A percentile compares a stretch with the other conserved stretches of the same genome.
phyloP scores from a whole-genome alignment of 441 rosid species.

The Caryocar brasiliense region DNA sequence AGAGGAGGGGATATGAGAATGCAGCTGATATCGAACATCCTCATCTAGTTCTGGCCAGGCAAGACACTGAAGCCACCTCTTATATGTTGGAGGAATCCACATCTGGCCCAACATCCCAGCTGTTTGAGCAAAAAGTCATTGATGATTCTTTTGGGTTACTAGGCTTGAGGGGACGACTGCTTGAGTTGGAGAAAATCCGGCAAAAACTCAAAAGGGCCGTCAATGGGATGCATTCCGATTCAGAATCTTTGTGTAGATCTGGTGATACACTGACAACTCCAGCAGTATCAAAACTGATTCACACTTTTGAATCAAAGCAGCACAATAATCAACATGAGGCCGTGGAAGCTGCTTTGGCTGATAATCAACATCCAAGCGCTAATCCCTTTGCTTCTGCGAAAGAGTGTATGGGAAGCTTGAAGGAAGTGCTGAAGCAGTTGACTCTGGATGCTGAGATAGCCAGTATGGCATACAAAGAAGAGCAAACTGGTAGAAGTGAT shows the following conservation, averaged over 20 bases:
- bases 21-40: slow-evolving; percentile 23
- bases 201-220: slow-evolving; percentile 56
- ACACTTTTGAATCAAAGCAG: slow-evolving; percentile 73
- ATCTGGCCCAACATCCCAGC: slow-evolving; percentile 10
- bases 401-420: slow-evolving; percentile 45
- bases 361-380: slow-evolving; percentile 25
- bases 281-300: slow-evolving; percentile 72
- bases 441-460: slow-evolving; percentile 42
- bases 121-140: slow-evolving; percentile 24
- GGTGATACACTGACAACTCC: slow-evolving; percentile 38
- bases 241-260: slow-evolving; percentile 25
- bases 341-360: slow-evolving; percentile 30
- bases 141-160: slow-evolving; percentile 37
- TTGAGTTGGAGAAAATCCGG: slow-evolving; percentile 48
- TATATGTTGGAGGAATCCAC: too few species aligned
- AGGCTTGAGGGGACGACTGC: slow-evolving; percentile 37
- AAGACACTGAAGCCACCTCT: slow-evolving; percentile 17
- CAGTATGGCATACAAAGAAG: slow-evolving; percentile 26
- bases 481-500: slow-evolving; percentile 32
- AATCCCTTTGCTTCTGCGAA: slow-evolving; percentile 36
- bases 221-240: slow-evolving; percentile 38
- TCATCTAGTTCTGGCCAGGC: slow-evolving; percentile 14
- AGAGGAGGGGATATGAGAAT: slow-evolving; percentile 14
- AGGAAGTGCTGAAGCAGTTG: slow-evolving; percentile 48
- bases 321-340: slow-evolving; percentile 51